Conservation (phyloP, 768 basidiomycete species). For the Hypholoma sublateritium region DNA sequence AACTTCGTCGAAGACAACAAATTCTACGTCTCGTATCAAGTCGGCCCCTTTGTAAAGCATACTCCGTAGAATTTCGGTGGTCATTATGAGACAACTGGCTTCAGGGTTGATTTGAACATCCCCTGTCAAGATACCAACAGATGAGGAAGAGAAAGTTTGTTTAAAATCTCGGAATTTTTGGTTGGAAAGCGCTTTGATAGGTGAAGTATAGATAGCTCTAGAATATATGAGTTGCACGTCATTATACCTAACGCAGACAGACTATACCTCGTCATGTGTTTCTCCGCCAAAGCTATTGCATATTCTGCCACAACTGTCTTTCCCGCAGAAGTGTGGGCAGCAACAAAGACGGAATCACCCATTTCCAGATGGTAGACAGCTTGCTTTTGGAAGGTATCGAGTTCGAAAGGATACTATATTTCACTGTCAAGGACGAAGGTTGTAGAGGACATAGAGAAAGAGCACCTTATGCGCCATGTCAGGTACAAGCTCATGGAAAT, state of each 20-base stretch:
- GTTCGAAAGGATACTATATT: conserved; percentile 89
- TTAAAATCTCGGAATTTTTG: conserved; percentile 99
- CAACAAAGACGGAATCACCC: conserved; percentile 99
- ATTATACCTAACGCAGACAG: conserved; percentile 7
- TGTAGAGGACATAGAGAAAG: not conserved
- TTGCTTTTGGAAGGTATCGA: conserved; percentile 98
- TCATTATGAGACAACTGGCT: conserved; percentile 95
- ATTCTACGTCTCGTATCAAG: conserved; percentile 97
- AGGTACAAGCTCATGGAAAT: conserved; percentile 91
- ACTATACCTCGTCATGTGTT: conserved; percentile 94
- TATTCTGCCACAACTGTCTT: conserved; percentile 99
- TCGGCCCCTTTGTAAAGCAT: conserved; percentile 99
- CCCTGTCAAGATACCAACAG: conserved; percentile 95
- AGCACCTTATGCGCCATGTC: conserved; percentile 91
- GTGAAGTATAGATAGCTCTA: conserved; percentile 98
- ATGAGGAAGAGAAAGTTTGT: conserved; percentile 86
- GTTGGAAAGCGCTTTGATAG: conserved; percentile 98
- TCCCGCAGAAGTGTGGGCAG: conserved; percentile 98
- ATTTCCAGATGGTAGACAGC: conserved; percentile 97
- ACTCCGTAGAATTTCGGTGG: conserved; percentile 94
- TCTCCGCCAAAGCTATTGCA: conserved; percentile 93
- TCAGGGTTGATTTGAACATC: conserved; percentile 99
- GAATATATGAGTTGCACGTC: conserved; percentile 12
- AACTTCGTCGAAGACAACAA: conserved; percentile 99
- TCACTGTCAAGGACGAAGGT: conserved; percentile 23